Base-by-base conservation (phyloP, 73 alveolate species). In the Strombidium stylifer region DNA sequence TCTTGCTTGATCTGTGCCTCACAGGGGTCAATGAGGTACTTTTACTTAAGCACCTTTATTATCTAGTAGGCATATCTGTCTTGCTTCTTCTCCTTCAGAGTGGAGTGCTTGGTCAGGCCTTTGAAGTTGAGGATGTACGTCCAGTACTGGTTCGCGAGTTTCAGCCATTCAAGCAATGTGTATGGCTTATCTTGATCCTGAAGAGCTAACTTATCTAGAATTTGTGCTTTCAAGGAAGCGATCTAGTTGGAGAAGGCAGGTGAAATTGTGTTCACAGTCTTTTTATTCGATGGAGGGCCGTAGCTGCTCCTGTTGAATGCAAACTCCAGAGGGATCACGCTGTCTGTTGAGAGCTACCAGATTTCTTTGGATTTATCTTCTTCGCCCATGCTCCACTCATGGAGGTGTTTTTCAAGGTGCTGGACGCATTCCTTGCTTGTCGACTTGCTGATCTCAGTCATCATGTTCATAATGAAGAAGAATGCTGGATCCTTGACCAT, bases 381-480 rank as follows among this genome's bases (percentile, higher is more conserved):
- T 48, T 23, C 20, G 14, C 5, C 27, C 75, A 4, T 15, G 16
- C 18, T 42, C 48, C 60, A 60, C 11, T 21, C 42, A 60, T 2
- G 18, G 14, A 3, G 42, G 41, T 2, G 62, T 10, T 3, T 60
- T 62, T 2, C 60, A 42, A 2, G 42, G 48, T 23, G 16, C 27
- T 32, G n/a, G 4, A 60, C 42, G 8, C 46, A 60, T 23, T 60
- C 60, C 15, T 47, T 24, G 4, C 12, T 5, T 4, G 75, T 62
- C 2, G 60, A 12, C 12, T 34, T 47, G 27, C 42, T 41, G n/a
- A 60, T 41, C 27, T 60, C 15, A 3, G 75, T 39, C 31, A 42
- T 45, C 75, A 60, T 60, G 32, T 60, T 60, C 62, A 60, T 20
- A 10, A 60, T 42, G 18, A 60, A 42, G 32, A 21, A 20, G 25